phyloP scores from a whole-genome alignment of 2,329 filamentous ascomycete species.

The Arthrobotrys sinensis region DNA sequence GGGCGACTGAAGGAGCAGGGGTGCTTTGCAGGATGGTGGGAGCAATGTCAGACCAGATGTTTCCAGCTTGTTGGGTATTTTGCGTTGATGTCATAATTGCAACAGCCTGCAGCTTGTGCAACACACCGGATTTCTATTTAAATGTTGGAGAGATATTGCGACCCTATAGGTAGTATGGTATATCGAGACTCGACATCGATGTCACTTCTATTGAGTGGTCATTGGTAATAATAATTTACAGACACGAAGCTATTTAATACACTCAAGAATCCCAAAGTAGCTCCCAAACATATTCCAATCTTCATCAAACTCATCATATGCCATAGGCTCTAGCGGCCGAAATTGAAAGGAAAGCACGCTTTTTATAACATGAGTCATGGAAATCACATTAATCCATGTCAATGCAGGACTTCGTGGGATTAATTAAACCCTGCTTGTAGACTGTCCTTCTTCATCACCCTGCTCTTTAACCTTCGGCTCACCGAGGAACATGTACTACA shows the following conservation, averaged over 20 bases:
- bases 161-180: not conserved
- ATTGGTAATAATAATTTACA: slow-evolving; percentile 10
- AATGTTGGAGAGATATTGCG: no score
- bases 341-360: not conserved
- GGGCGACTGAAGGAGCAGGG: slow-evolving; percentile 5
- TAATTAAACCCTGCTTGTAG: slow-evolving; percentile 17
- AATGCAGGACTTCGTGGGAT: not conserved
- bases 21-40: slow-evolving; percentile 6
- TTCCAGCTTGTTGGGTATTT: slow-evolving; percentile 9
- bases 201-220: not conserved
- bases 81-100: slow-evolving; percentile 57
- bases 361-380: not conserved
- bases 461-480: slow-evolving; percentile 39
- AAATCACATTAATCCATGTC: not conserved
- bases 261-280: not conserved
- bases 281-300: not conserved
- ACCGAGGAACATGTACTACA: slow-evolving; percentile 41
- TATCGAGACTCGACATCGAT: slow-evolving; percentile 5
- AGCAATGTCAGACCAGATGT: slow-evolving; percentile 21
- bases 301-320: not conserved
- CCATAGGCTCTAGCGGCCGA: not conserved
- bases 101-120: slow-evolving; percentile 42
- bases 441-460: slow-evolving; percentile 27
- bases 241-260: slow-evolving; percentile 8
- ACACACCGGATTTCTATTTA: slow-evolving; percentile 5